A percentile compares a stretch with the other conserved stretches of the same genome.
Conservation (phyloP, 2,329 filamentous ascomycete genomes). For the Xenoacremonium recifei region DNA sequence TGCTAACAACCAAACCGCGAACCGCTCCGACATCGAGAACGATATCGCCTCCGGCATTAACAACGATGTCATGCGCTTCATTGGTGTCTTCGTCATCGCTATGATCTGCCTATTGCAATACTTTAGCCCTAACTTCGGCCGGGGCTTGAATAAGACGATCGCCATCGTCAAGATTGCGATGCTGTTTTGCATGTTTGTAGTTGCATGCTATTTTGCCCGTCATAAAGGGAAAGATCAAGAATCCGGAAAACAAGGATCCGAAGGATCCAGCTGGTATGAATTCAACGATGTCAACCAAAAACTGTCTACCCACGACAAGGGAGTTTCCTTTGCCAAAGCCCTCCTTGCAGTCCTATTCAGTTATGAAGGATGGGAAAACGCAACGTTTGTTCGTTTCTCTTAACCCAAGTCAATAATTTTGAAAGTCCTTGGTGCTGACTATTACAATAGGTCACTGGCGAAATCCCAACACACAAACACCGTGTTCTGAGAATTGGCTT, state of each 20-base stretch:
- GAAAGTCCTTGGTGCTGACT: no score
- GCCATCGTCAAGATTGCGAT: constrained; percentile 1
- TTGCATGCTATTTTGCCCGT: no score
- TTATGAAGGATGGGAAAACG: constrained; percentile 7
- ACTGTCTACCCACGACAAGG: background rate
- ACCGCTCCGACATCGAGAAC: no score
- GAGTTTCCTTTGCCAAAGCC: constrained; percentile 2
- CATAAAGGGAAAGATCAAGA: background rate
- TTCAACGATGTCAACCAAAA: background rate
- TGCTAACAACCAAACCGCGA: background rate
- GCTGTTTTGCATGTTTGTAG: background rate
- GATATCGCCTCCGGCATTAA: background rate
- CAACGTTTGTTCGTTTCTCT: constrained; percentile 2
- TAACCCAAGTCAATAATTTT: no score
- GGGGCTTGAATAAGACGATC: constrained; percentile 2
- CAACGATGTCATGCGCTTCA: constrained; percentile 2
- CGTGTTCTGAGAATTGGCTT: constrained; percentile 1
- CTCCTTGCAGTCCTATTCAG: constrained; percentile 2
- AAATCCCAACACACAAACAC: background rate
- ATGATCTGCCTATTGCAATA: constrained; percentile 4
- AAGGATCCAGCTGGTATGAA: background rate
- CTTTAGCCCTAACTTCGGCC: constrained; percentile 3
- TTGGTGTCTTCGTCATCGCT: background rate
- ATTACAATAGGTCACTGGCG: constrained; percentile 1
- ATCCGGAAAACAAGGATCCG: background rate